Evolutionary conservation across 179 eudicot species (phyloP).

Genomic region (Silene coronaria): DNA sequence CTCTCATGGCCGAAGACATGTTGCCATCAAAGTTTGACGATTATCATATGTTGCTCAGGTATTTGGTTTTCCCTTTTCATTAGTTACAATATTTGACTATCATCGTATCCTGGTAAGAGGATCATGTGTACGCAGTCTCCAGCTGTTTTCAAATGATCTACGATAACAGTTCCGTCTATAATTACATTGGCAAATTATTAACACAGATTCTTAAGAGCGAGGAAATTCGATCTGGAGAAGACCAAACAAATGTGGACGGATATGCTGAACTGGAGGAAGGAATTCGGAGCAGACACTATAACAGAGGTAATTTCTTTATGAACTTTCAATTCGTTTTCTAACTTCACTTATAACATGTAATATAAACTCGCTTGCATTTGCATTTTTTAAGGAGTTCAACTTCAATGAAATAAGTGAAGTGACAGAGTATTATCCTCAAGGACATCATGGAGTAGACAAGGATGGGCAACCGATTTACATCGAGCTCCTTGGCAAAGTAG

Average conservation of each 20-base stretch:
- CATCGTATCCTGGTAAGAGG: too few relatives aligned
- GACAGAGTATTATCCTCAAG: slow-evolving; percentile 81
- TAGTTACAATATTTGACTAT: too few relatives aligned
- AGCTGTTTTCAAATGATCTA: too few relatives aligned
- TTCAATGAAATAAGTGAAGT: slow-evolving; percentile 74
- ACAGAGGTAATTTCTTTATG: slow-evolving; percentile 30
- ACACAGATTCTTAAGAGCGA: slow-evolving; percentile 26
- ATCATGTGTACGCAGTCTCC: too few relatives aligned
- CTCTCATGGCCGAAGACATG: slow-evolving; percentile 40
- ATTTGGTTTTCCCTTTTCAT: neutral
- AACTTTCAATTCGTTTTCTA: neutral
- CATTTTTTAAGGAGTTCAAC: slow-evolving; percentile 57
- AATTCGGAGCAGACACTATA: slow-evolving; percentile 43
- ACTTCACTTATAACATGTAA: neutral
- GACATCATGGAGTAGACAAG: slow-evolving; percentile 92
- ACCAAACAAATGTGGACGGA: slow-evolving; percentile 44
- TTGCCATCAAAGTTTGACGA: slow-evolving; percentile 57
- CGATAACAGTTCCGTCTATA: too few relatives aligned
- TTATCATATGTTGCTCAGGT: slow-evolving; percentile 65
- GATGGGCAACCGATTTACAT: slow-evolving; percentile 91
- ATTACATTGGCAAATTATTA: too few relatives aligned
- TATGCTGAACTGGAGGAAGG: slow-evolving; percentile 51
- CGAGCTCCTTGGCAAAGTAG: slow-evolving; percentile 85
- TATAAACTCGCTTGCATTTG: neutral
- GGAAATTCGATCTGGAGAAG: slow-evolving; percentile 38